Evolutionary conservation across 331 rosid genomes (phyloP), one percentile per base, ranked within the genome.

Genomic region (Rhamnella rubrinervis): DNA sequence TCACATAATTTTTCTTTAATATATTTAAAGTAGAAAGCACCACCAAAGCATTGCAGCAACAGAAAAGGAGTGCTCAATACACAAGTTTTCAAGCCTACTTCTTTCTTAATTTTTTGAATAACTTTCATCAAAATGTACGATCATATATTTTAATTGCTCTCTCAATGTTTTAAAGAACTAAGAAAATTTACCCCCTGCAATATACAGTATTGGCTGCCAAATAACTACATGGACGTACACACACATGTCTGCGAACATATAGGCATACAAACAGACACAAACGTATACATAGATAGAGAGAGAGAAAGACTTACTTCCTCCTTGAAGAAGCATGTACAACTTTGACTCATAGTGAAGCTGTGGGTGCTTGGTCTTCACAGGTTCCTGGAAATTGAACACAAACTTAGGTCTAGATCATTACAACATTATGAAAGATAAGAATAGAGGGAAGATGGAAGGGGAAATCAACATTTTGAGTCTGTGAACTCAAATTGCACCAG

Each of bases 321-420:
- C 99, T 87, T 95, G 99, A 82, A 95, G 96, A 87, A 95, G 90
- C 97, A 91, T 83, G 66, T 95, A 95, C 86, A 95, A 76, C 78
- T 95, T 95, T 63, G 99, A 95, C 81, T 95, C 99, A 87, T 95
- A 95, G 80, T 91, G 97, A 76, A 95, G 98, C 85, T 95, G 98
- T 25, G 98, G 98, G 78, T 95, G 97, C 82, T 86, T 91, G 82
- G 92, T 95, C 91, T 89, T 95, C 71, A 68, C 95, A 75, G 96
- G 82, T 82, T 95, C 99, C 99, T 95, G 85, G 37, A 70, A 63
- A 70, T 59, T 35, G 52, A 53, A 58, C 39, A 51, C 44, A n/a
- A 37, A 63, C 16, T 59, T 58, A 38, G 62, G 61, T 25, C 31
- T 20, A 12, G 41, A 47, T 5, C 23, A 31, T 37, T 44, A 19